Evolutionary conservation across 2,329 filamentous ascomycete species (phyloP), one percentile per base, ranked within the genome.

Genomic region (Fulvia fulva): DNA sequence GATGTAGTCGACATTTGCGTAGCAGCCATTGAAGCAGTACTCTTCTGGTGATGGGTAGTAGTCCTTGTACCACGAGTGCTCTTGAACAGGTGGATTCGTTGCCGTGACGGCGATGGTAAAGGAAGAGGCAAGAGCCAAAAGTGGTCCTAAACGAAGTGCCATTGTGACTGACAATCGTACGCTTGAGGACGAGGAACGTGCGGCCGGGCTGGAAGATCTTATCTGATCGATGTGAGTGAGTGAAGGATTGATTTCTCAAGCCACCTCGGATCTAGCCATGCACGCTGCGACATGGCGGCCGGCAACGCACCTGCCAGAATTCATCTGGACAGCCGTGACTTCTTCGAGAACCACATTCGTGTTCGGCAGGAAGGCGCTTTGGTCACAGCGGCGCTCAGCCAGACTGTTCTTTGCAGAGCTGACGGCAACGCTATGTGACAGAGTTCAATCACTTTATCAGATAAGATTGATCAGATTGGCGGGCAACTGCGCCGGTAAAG

Each of bases 41-140:
- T 60, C 50, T 6, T 56, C 43, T 22, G 55, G 44, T 21, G 44
- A 30, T 28, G 57, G 62, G 32, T 60, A 62, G 43, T 64, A 64
- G 53, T 64, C 25, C 37, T 62, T 62, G 50, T 62, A 64, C 59
- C 56, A 63, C 30, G 51, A 55, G 52, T 58, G 59, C 34, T 61
- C 34, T 34, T 53, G 51, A 23, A 45, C 14, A 7, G 46, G 22
- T 9, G 25, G 23, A 8, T 28, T 12, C 7, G 6, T 28, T 11
- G 46, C 46, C 5, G 11, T 30, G 23, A 50, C 19, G 16, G 46
- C 14, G 3, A 28, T 28, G 14, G 23, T 16, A 23, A 50, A 50
- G 46, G 28, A 14, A 19, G 46, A 50, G 46, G 46, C 46, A 28
- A 50, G 46, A 19, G 46, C 46, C 46, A 50, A 25, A 23, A 19